These are phyloP conservation scores for Starmerella potacharoeniae DNA, from an alignment of 805 yeast species.

Conservation along the genomic window DNA sequence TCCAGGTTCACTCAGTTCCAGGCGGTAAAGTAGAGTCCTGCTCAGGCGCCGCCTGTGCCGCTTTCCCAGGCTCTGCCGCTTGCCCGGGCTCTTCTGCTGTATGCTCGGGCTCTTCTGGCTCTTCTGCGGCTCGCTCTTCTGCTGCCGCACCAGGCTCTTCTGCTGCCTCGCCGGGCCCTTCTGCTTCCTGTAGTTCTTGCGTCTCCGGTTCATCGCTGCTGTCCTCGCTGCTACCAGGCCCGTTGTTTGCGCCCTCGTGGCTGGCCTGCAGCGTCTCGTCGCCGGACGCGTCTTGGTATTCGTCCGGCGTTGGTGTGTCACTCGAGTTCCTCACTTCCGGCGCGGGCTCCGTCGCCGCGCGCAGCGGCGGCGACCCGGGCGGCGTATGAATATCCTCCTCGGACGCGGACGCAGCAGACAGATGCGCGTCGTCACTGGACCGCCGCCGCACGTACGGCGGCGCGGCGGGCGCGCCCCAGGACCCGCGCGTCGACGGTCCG, in stretches of 20 bases:
- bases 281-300: background rate
- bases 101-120: too few species aligned
- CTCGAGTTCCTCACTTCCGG: background rate
- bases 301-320: too few species aligned
- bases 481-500: background rate
- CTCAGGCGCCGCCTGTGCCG: too few species aligned
- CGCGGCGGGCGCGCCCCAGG: slow-evolving; percentile 5
- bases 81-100: too few species aligned
- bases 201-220: background rate
- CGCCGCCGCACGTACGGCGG: slow-evolving; percentile 17
- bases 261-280: background rate
- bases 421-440: slow-evolving; percentile 15
- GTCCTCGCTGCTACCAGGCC: background rate
- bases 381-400: slow-evolving; percentile 12
- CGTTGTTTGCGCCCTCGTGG: background rate
- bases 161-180: too few species aligned
- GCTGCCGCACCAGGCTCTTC: too few species aligned
- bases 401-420: background rate
- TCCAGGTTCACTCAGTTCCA: too few species aligned
- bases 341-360: background rate
- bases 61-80: too few species aligned
- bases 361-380: slow-evolving; percentile 15
- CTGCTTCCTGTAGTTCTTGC: too few species aligned
- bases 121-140: too few species aligned
- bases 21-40: too few species aligned